These are phyloP conservation scores for Centaurea solstitialis DNA, from an alignment of 129 eudicot genomes.

Conservation along the genomic window DNA sequence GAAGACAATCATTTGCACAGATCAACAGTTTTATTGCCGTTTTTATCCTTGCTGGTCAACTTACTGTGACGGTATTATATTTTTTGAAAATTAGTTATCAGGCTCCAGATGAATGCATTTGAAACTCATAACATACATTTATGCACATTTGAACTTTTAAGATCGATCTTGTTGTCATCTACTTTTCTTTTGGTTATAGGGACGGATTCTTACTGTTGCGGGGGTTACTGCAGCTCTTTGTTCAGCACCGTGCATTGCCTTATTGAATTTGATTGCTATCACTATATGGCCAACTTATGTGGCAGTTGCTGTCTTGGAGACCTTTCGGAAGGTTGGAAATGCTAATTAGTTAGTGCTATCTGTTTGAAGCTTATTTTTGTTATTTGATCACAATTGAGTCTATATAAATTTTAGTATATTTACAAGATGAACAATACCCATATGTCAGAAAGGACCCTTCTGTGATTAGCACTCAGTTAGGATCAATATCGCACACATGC, in stretches of 20 bases:
- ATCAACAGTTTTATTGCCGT: conserved; percentile 92
- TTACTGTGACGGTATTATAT: conserved; percentile 72
- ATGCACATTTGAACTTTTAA: not conserved
- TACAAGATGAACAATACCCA: not conserved
- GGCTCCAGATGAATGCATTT: not conserved
- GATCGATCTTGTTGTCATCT: conserved; percentile 1
- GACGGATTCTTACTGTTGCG: conserved; percentile 74
- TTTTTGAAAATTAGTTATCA: not conserved
- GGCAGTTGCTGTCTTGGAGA: conserved; percentile 76
- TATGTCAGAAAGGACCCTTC: not conserved
- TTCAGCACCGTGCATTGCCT: conserved; percentile 65
- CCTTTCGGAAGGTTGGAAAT: conserved; percentile 72
- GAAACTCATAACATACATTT: not conserved
- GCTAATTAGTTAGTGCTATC: not conserved
- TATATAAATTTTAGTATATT: not conserved
- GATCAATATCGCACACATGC: not conserved
- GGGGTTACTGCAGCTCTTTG: conserved; percentile 89
- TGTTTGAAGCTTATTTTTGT: not conserved
- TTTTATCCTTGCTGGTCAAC: conserved; percentile 92
- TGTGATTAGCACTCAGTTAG: not conserved
- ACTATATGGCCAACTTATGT: conserved; percentile 88
- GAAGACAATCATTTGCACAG: conserved; percentile 84
- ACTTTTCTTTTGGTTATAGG: conserved; percentile 45
- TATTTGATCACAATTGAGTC: not conserved
- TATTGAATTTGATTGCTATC: conserved; percentile 66